phyloP scores from a whole-genome alignment of 495 filamentous ascomycete species.

The Penicillium dipodomyicola region DNA sequence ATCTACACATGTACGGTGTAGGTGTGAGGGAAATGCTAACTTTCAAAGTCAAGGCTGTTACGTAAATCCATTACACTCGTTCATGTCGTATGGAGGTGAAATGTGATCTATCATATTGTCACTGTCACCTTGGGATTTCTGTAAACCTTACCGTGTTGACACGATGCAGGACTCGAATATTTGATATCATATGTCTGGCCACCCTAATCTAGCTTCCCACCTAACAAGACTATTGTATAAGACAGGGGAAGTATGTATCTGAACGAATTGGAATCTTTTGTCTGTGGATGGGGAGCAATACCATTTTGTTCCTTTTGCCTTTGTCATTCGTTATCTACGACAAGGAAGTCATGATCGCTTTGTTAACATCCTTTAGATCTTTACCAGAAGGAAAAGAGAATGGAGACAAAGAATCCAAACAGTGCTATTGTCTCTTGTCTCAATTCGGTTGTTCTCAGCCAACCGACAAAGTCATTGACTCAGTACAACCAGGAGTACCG shows the following conservation, averaged over 20 bases:
- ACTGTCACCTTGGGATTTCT: conserved; percentile 28
- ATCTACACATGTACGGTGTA: too few relatives aligned
- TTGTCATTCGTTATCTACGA: not conserved
- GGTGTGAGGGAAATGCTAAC: too few relatives aligned
- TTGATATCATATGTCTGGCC: conserved; percentile 32
- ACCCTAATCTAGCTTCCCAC: conserved; percentile 24
- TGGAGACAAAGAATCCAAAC: not conserved
- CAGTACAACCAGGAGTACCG: not conserved
- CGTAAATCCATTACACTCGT: too few relatives aligned
- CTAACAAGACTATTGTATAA: not conserved
- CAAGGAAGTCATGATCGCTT: not conserved
- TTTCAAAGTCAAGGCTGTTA: too few relatives aligned
- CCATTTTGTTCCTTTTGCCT: not conserved
- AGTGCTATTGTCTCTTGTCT: not conserved
- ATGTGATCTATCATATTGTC: too few relatives aligned
- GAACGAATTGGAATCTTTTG: not conserved
- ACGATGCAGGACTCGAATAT: conserved; percentile 23
- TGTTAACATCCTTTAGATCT: not conserved
- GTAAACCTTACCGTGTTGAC: conserved; percentile 19
- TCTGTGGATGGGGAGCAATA: too few relatives aligned
- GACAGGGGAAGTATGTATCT: not conserved
- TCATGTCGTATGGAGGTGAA: too few relatives aligned
- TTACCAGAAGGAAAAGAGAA: not conserved
- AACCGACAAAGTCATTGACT: not conserved
- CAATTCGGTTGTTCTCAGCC: not conserved